Evolutionary conservation across 371 early-diverging fungal species (phyloP), one percentile per base, ranked within the genome.

Genomic region (Dichotomocladium elegans): DNA sequence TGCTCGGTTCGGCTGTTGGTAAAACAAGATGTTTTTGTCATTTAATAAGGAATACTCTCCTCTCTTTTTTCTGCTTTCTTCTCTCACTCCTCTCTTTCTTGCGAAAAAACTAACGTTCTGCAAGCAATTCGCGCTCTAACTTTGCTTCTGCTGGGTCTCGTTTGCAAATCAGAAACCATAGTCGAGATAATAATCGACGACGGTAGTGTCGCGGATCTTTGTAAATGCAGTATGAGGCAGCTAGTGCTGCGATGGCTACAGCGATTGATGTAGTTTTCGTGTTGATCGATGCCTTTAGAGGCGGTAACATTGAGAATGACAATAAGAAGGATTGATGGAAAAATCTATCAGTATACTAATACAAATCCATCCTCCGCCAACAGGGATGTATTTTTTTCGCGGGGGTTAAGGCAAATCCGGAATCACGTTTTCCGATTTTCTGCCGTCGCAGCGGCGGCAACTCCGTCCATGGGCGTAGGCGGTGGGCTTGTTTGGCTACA

Each of bases 151-250:
- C 44, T 6, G 71, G 45, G 45, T 71, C 55, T 42, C 71, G 58
- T 57, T 66, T 59, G 41, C 69, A 62, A 34, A 74, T 50, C 43
- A 70, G 46, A 53, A 52, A 74, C 29, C 62, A 66, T 1, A 74
- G 37, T 41, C 69, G 56, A 37, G 67, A 55, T n/a, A 63, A 57
- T 31, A 65, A 53, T 11, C 62, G 62, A 29, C 53, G 43, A 31
- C 47, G 29, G 4, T 50, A 51, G 26, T 49, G 60, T 17, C 48
- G 42, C 25, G 60, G 60, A 53, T 64, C 64, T 27, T 40, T 45
- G 28, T 47, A 60, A 10, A 64, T 22, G 43, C 54, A 64, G 42
- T 46, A 35, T 12, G 55, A 26, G 14, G 57, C 45, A 3, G 57
- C 60, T 15, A 41, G 31, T 17, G 49, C 47, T 15, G 53, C 49